These are phyloP conservation scores for Microdochium nivale DNA, from an alignment of 2,329 filamentous ascomycete species.

Conservation along the genomic window DNA sequence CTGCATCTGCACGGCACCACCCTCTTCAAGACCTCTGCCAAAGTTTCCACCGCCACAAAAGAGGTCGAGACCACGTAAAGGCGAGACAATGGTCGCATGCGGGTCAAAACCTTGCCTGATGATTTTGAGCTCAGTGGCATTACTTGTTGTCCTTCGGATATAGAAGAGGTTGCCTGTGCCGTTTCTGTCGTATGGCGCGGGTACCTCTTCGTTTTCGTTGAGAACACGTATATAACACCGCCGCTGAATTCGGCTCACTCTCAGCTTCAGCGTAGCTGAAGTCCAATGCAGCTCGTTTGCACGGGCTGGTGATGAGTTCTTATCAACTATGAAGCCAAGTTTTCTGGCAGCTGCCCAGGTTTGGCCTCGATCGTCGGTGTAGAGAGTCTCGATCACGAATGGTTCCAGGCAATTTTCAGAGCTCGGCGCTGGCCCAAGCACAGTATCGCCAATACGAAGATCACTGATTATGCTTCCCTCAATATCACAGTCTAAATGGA, in stretches of 20 bases:
- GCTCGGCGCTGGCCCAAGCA: neutral
- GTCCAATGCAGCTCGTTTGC: slow-evolving; percentile 40
- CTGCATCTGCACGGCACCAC: slow-evolving; percentile 53
- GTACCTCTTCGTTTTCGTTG: slow-evolving; percentile 31
- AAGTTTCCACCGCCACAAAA: slow-evolving; percentile 76
- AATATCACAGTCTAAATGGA: slow-evolving; percentile 46
- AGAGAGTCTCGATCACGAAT: neutral
- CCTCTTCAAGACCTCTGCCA: slow-evolving; percentile 67
- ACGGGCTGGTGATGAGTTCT: slow-evolving; percentile 17
- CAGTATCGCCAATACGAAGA: neutral
- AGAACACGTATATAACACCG: slow-evolving; percentile 55
- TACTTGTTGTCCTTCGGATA: slow-evolving; percentile 36
- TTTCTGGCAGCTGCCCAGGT: neutral
- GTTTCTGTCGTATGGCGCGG: slow-evolving; percentile 54
- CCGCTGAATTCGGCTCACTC: slow-evolving; percentile 33
- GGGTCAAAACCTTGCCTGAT: neutral
- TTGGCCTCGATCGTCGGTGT: neutral
- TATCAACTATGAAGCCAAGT: slow-evolving; percentile 19
- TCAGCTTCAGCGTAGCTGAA: slow-evolving; percentile 19
- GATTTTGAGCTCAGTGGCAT: slow-evolving; percentile 8
- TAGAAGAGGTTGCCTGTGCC: slow-evolving; percentile 62
- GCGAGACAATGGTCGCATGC: slow-evolving; percentile 12
- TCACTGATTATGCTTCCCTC: neutral
- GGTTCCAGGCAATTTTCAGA: neutral
- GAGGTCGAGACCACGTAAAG: slow-evolving; percentile 56